phyloP scores from a whole-genome alignment of 2,329 filamentous ascomycete genomes.

The Pseudogymnoascus sp. region DNA sequence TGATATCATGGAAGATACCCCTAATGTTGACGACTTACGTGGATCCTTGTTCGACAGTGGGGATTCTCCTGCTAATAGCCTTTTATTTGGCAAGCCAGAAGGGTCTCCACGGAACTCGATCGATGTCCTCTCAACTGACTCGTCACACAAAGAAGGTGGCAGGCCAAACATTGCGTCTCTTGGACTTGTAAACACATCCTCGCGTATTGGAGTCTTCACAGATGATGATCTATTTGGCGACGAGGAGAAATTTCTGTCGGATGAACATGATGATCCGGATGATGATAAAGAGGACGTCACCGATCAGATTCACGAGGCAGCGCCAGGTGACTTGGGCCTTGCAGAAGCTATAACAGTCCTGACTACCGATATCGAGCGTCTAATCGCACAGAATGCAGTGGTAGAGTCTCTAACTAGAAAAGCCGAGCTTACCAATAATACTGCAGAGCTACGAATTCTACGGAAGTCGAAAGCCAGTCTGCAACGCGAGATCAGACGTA shows the following conservation, averaged over 20 bases:
- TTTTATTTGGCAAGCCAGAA: slow-evolving; percentile 44
- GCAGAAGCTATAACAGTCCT: slow-evolving; percentile 86
- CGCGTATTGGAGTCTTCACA: slow-evolving; percentile 83
- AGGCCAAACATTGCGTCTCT: slow-evolving; percentile 87
- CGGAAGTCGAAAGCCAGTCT: slow-evolving; percentile 91
- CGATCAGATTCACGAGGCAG: slow-evolving; percentile 87
- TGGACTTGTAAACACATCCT: slow-evolving; percentile 79
- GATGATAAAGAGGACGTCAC: slow-evolving; percentile 50
- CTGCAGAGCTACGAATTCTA: slow-evolving; percentile 81
- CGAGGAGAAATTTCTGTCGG: slow-evolving; percentile 74
- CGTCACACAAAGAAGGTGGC: slow-evolving; percentile 39
- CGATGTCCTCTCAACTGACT: slow-evolving; percentile 42
- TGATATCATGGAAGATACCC: slow-evolving; percentile 80
- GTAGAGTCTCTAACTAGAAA: slow-evolving; percentile 88
- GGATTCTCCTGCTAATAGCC: slow-evolving; percentile 39
- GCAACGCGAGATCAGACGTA: slow-evolving; percentile 83
- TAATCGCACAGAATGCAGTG: slow-evolving; percentile 80
- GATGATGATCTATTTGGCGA: slow-evolving; percentile 91
- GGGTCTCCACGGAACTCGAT: slow-evolving; percentile 55
- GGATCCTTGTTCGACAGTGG: slow-evolving; percentile 59
- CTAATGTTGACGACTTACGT: slow-evolving; percentile 55
- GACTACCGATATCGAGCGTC: slow-evolving; percentile 83
- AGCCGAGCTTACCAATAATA: slow-evolving; percentile 95
- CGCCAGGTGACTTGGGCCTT: slow-evolving; percentile 84
- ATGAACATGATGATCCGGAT: slow-evolving; percentile 69